These are phyloP conservation scores for Viridothelium virens DNA, from an alignment of 495 filamentous ascomycete species.

Conservation along the genomic window DNA sequence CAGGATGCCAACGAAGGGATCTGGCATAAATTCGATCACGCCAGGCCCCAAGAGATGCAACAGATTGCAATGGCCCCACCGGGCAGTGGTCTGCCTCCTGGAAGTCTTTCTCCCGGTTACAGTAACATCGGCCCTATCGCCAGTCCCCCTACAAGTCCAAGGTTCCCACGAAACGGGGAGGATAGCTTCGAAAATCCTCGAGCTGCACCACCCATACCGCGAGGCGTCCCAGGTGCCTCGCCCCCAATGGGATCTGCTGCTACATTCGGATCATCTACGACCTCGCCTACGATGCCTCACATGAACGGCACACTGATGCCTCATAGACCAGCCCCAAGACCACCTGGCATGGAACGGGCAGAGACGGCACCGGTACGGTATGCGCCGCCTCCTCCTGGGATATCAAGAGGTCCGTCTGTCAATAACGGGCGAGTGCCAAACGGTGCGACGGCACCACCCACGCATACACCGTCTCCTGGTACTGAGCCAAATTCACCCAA, in stretches of 20 bases:
- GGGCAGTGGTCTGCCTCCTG: slow-evolving; percentile 19
- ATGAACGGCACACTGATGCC: slow-evolving; percentile 53
- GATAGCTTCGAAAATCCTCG: slow-evolving; percentile 96
- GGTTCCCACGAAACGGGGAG: slow-evolving; percentile 85
- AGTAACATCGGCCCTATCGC: slow-evolving; percentile 53
- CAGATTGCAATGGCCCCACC: slow-evolving; percentile 41
- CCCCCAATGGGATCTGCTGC: slow-evolving; percentile 5
- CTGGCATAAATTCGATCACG: slow-evolving; percentile 93
- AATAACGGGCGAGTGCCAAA: neutral
- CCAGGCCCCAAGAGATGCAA: slow-evolving; percentile 48
- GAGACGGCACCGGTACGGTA: slow-evolving; percentile 37
- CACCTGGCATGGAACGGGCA: slow-evolving; percentile 39
- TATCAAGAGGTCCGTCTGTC: slow-evolving; percentile 1
- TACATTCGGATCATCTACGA: slow-evolving; percentile 7
- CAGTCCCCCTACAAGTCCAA: slow-evolving; percentile 81
- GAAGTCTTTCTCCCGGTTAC: slow-evolving; percentile 38
- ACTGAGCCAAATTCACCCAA: neutral
- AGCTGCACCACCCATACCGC: slow-evolving; percentile 82
- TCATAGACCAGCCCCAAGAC: slow-evolving; percentile 58
- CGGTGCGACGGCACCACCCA: neutral
- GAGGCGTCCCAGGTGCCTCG: slow-evolving; percentile 37
- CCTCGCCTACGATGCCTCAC: slow-evolving; percentile 42
- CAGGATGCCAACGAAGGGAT: slow-evolving; percentile 73
- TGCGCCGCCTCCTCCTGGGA: slow-evolving; percentile 36
- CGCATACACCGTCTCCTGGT: neutral